Percentiles rank a stretch among this genome's conserved stretches.
phyloP scores from a whole-genome alignment of 495 filamentous ascomycete species.

The Terfezia boudieri region DNA sequence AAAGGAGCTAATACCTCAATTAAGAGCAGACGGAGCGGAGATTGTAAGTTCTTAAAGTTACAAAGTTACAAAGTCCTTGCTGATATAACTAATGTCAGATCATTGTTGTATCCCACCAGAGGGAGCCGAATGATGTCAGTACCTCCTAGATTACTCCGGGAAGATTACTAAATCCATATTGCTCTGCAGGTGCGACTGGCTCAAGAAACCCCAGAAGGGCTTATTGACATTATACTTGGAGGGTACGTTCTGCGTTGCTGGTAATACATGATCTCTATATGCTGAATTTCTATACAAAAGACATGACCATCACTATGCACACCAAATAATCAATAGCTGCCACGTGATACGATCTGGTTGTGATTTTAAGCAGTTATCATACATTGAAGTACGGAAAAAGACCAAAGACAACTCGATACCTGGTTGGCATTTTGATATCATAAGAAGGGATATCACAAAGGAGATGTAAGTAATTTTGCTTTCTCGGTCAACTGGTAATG shows the following conservation, averaged over 20 bases:
- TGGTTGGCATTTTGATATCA: slow-evolving; percentile 57
- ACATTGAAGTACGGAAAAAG: slow-evolving; percentile 48
- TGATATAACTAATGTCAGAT: slow-evolving; percentile 17
- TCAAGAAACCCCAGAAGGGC: slow-evolving; percentile 35
- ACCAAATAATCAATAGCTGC: slow-evolving; percentile 48
- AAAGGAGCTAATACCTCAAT: slow-evolving; percentile 39
- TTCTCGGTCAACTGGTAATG: neutral
- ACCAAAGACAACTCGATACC: slow-evolving; percentile 20
- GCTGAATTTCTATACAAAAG: slow-evolving; percentile 6
- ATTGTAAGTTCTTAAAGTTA: slow-evolving; percentile 19
- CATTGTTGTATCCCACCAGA: slow-evolving; percentile 60
- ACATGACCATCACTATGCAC: slow-evolving; percentile 73
- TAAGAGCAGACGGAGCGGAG: slow-evolving; percentile 57
- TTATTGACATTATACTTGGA: slow-evolving; percentile 66
- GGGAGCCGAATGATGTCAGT: slow-evolving; percentile 50
- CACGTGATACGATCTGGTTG: slow-evolving; percentile 66
- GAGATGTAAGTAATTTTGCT: slow-evolving; percentile 14
- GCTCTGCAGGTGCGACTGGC: slow-evolving; percentile 41
- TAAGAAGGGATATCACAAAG: slow-evolving; percentile 44
- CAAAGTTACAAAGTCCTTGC: no score
- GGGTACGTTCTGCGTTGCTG: slow-evolving; percentile 22
- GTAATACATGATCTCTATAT: neutral
- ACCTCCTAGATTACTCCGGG: neutral
- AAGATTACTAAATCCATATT: neutral
- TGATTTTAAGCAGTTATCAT: slow-evolving; percentile 79